Percentiles rank a stretch among this genome's conserved stretches.
phyloP scores from a whole-genome alignment of 2,329 filamentous ascomycete species.

The Trichoderma sp. region DNA sequence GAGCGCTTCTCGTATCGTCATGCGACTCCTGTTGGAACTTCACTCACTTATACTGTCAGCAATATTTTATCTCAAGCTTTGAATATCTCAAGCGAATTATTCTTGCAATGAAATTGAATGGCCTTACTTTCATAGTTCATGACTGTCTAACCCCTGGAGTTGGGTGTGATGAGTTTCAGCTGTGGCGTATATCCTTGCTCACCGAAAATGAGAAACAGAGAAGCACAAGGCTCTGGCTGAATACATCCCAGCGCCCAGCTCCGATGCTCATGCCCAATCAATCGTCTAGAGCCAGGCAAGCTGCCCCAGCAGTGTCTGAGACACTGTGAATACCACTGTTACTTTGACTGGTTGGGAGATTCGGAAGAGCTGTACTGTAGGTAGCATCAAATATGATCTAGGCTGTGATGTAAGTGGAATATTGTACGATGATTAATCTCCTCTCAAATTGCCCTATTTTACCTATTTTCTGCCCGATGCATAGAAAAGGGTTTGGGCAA shows the following conservation, averaged over 20 bases:
- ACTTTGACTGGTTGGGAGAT: not conserved
- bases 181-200: slow-evolving; percentile 21
- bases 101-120: not conserved
- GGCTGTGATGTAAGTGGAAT: not conserved
- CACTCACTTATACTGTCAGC: not conserved
- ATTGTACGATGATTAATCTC: not conserved
- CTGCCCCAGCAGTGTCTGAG: not conserved
- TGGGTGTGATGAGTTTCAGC: not conserved
- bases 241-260: not conserved
- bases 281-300: not conserved
- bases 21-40: not conserved
- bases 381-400: not conserved
- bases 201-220: not conserved
- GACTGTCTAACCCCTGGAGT: not conserved
- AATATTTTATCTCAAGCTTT: not conserved
- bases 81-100: not conserved
- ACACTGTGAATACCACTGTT: not conserved
- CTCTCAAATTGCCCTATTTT: not conserved
- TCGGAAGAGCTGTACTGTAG: not conserved
- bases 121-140: not conserved
- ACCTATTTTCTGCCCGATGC: not conserved
- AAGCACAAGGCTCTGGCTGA: not conserved
- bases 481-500: not conserved
- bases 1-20: not conserved
- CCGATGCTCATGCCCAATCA: not conserved